Conservation (phyloP, 176 grass and related monocot species). For the Olyra latifolia region DNA sequence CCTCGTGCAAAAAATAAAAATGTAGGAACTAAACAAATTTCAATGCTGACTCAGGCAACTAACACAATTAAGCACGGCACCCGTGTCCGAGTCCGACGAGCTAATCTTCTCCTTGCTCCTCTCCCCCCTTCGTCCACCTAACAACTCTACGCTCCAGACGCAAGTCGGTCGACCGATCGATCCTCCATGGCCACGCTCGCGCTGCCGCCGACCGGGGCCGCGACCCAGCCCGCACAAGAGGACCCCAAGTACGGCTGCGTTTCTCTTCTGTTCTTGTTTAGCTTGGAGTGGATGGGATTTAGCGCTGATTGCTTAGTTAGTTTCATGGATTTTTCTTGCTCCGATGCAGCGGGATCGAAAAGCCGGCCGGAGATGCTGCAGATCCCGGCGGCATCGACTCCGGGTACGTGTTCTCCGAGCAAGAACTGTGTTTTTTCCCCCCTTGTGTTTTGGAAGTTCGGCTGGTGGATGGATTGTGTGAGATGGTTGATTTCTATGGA, state of each 20-base stretch:
- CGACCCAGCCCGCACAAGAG: slow-evolving; percentile 16
- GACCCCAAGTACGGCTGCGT: not conserved
- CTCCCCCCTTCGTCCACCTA: slow-evolving; percentile 20
- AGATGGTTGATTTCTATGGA: slow-evolving; percentile 23
- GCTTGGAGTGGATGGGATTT: not conserved
- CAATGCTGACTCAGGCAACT: slow-evolving; percentile 12
- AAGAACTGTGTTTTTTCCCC: not conserved
- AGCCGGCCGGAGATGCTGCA: not conserved
- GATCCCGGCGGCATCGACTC: slow-evolving; percentile 40
- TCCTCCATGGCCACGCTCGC: slow-evolving; percentile 44
- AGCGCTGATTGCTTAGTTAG: not conserved
- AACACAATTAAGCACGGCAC: slow-evolving; percentile 21
- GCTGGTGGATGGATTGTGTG: slow-evolving; percentile 1
- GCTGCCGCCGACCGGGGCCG: slow-evolving; percentile 1
- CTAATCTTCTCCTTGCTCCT: slow-evolving; percentile 24
- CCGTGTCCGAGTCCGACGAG: not conserved
- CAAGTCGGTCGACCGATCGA: not conserved
- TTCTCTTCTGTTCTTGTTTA: not conserved
- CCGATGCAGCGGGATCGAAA: slow-evolving; percentile 4
- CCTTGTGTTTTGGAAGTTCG: not conserved
- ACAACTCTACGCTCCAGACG: not conserved
- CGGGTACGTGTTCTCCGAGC: slow-evolving; percentile 18
- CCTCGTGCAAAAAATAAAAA: not conserved
- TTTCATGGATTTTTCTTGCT: not conserved
- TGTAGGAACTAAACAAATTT: not conserved